Evolutionary conservation across 495 filamentous ascomycete species (phyloP).

Genomic region (Xeromyces bisporus): DNA sequence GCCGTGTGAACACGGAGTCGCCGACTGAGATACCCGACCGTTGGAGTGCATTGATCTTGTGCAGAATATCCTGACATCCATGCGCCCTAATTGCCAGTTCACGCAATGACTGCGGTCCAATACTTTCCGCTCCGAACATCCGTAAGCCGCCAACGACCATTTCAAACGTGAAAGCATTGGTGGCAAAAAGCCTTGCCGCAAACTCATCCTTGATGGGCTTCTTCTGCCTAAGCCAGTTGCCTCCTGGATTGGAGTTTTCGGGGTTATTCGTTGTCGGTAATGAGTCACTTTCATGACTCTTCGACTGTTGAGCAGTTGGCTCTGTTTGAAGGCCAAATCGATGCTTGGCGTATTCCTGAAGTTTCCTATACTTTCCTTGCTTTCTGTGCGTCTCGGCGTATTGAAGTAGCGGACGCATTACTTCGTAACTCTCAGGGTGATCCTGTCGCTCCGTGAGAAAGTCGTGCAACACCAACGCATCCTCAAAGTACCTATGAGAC

Average conservation of each 20-base stretch:
- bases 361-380: constrained; percentile 7
- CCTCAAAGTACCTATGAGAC: constrained; percentile 23
- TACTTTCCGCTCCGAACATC: constrained; percentile 44
- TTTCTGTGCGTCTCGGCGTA: constrained; percentile 20
- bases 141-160: constrained; percentile 44
- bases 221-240: constrained; percentile 10
- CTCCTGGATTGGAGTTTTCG: background rate
- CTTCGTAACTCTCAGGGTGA: constrained; percentile 22
- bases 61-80: constrained; percentile 32
- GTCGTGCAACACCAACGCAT: constrained; percentile 44
- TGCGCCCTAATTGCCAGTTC: constrained; percentile 48
- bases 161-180: constrained; percentile 45
- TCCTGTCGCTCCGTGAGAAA: constrained; percentile 33
- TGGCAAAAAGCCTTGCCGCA: constrained; percentile 57
- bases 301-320: too few species aligned
- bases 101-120: constrained; percentile 57
- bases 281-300: too few species aligned
- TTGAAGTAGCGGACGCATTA: constrained; percentile 26
- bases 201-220: constrained; percentile 37
- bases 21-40: constrained; percentile 40
- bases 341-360: constrained; percentile 11
- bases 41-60: constrained; percentile 38
- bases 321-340: constrained; percentile 6
- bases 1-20: constrained; percentile 38
- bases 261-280: background rate